A percentile compares a stretch with the other conserved stretches of the same genome.
phyloP scores from a whole-genome alignment of 257 asterid species.

The Nicotiana benthamiana region DNA sequence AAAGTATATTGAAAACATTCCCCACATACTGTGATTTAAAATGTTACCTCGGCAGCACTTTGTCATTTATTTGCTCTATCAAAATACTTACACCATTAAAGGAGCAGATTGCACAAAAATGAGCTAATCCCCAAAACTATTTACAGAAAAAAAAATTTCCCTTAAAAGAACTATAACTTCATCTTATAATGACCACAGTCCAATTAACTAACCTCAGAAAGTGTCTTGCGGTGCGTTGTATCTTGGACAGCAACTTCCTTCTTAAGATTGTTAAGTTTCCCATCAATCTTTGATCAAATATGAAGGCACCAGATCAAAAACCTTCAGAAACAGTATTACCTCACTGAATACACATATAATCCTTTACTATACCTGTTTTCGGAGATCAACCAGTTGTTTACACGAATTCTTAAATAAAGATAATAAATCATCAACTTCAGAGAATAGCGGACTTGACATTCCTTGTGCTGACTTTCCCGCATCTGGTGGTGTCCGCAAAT shows the following conservation, averaged over 20 bases:
- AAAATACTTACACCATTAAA: background rate
- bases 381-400: slow-evolving; percentile 72
- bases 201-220: slow-evolving; percentile 58
- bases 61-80: background rate
- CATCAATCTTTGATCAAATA: slow-evolving; percentile 59
- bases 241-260: slow-evolving; percentile 82
- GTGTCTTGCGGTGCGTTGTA: slow-evolving; percentile 88
- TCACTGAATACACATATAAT: background rate
- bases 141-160: background rate
- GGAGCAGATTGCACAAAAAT: background rate
- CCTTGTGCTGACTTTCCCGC: slow-evolving; percentile 53
- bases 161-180: background rate
- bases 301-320: slow-evolving; percentile 19
- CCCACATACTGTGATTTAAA: background rate
- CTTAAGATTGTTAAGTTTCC: slow-evolving; percentile 69
- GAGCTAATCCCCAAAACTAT: background rate
- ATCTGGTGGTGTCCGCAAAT: slow-evolving; percentile 56
- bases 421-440: slow-evolving; percentile 85
- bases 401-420: slow-evolving; percentile 84
- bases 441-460: slow-evolving; percentile 58
- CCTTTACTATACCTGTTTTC: slow-evolving; percentile 52
- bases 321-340: background rate
- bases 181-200: background rate
- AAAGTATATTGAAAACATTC: background rate
- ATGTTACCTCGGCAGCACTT: background rate